Base-by-base conservation (phyloP, 306 rosid species). In the Pyrus bretschneideri region DNA sequence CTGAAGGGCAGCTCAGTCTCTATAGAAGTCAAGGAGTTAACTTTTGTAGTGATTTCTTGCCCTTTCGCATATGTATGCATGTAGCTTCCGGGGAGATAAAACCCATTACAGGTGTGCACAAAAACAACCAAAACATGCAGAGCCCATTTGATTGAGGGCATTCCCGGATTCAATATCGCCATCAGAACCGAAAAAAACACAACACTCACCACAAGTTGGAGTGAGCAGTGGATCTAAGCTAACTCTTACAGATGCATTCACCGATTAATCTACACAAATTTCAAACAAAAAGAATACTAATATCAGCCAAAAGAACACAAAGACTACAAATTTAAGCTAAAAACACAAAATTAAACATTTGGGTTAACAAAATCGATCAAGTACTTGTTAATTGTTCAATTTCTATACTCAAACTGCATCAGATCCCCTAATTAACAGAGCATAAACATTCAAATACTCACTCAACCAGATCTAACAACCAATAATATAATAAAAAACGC, bases 61-160 rank as follows among this genome's bases (percentile, higher is more conserved):
- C 82, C 87, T 51, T 75, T 67, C n/a, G 94, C 80, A 85, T 91
- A 94, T 3, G 92, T 90, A 73, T 91, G 89, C 96, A 91, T 90
- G 90, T 91, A 94, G 83, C 96, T 94, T 57, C 96, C 98, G 1
- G 98, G 98, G 7, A 94, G 96, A 79, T 91, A 94, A 82, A 94
- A 94, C 33, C 89, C 96, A 86, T 84, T 33, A 66, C 85, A 65
- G 51, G 83, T 73, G 78, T 82, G 42, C 22, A 64, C 82, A n/a
- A 81, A 76, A 71, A 86, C 2, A 60, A 82, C 19, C 59, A 75
- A 62, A 44, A 57, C 72, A 19, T 88, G 52, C 78, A 83, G 78
- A 78, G 78, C 67, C 89, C 86, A 72, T 57, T 14, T 49, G 40
- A 80, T 57, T 70, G 55, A 75, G 49, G 84, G 79, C 73, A 69